A percentile compares a stretch with the other conserved stretches of the same genome.
phyloP scores from a whole-genome alignment of 2,329 filamentous ascomycete species.

The Amauroascus niger region DNA sequence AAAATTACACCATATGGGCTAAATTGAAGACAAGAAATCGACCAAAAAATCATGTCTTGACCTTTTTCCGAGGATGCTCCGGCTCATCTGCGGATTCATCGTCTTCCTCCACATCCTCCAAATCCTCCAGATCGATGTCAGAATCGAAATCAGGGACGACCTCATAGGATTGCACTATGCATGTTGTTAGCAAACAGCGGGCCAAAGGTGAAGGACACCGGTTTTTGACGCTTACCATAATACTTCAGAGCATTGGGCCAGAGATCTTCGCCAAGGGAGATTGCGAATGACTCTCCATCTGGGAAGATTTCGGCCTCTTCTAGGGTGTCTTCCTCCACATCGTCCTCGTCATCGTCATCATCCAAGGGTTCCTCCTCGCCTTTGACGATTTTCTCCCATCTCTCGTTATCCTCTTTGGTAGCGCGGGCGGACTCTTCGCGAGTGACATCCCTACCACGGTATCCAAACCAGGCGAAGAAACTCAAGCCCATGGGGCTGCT shows the following conservation, averaged over 20 bases:
- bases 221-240: constrained; percentile 60
- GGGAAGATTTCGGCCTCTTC: constrained; percentile 75
- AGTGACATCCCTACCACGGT: constrained; percentile 58
- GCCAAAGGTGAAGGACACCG: background rate
- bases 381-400: constrained; percentile 40
- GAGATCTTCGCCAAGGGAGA: constrained; percentile 73
- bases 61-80: constrained; percentile 23
- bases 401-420: constrained; percentile 51
- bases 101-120: constrained; percentile 45
- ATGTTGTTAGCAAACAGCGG: background rate
- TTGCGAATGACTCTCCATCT: constrained; percentile 72
- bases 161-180: constrained; percentile 59
- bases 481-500: constrained; percentile 52
- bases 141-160: constrained; percentile 47
- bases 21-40: background rate
- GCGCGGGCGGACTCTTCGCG: constrained; percentile 62
- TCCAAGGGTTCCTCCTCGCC: constrained; percentile 48
- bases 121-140: constrained; percentile 49
- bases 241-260: constrained; percentile 84
- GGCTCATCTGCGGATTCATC: constrained; percentile 33
- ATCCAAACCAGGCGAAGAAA: constrained; percentile 89
- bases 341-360: constrained; percentile 40
- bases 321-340: constrained; percentile 56
- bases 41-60: constrained; percentile 15
- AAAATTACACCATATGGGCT: constrained; percentile 28